These are phyloP conservation scores for Rubia yunnanensis DNA, from an alignment of 257 asterid species.

Conservation along the genomic window DNA sequence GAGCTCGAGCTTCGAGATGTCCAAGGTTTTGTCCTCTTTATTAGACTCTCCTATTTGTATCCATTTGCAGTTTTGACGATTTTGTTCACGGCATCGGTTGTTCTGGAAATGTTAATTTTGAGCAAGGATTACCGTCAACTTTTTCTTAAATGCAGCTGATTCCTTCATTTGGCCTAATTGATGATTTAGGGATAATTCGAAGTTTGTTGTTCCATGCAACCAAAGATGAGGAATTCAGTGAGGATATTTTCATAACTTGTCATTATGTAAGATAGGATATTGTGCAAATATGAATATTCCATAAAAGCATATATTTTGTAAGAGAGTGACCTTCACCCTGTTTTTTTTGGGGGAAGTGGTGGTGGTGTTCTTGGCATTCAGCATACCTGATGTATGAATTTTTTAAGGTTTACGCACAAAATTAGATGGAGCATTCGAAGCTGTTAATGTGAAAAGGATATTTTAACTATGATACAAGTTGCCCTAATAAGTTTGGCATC, in stretches of 20 bases:
- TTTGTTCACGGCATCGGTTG: neutral
- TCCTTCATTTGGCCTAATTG: neutral
- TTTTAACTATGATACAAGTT: neutral
- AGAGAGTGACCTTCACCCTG: neutral
- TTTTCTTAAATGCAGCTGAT: too few relatives aligned
- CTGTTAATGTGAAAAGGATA: neutral
- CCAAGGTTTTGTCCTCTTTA: conserved; percentile 35
- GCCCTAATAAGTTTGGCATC: neutral
- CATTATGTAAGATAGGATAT: neutral
- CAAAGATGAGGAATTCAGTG: neutral
- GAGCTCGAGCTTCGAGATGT: conserved; percentile 82
- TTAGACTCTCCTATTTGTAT: neutral
- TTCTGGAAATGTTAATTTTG: neutral
- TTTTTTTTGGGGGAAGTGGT: neutral
- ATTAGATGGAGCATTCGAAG: neutral
- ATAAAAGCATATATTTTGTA: neutral
- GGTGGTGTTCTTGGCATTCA: neutral
- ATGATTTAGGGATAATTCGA: neutral
- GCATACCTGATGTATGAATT: neutral
- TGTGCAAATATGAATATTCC: too few relatives aligned
- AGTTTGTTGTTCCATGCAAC: neutral
- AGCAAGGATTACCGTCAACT: neutral
- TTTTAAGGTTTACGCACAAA: neutral
- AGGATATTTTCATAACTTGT: neutral
- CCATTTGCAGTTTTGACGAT: neutral